A percentile compares a stretch with the other conserved stretches of the same genome.
phyloP scores from a whole-genome alignment of 169 alveolate species.

The Plasmodium cynomolgi region DNA sequence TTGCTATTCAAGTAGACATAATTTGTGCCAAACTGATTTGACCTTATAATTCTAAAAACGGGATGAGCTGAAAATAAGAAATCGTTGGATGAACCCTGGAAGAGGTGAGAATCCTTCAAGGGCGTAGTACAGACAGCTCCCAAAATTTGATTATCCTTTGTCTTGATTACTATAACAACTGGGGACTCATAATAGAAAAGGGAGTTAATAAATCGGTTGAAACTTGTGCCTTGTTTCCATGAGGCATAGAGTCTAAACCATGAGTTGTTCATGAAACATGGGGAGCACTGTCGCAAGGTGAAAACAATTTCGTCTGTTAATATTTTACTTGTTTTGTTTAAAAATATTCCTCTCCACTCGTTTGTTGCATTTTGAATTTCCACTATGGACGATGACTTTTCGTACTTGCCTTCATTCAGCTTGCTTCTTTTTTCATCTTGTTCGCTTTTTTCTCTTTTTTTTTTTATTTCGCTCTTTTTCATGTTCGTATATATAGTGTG shows the following conservation, averaged over 20 bases:
- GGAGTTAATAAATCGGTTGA: slow-evolving; percentile 58
- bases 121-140: slow-evolving; percentile 75
- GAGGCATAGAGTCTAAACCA: slow-evolving; percentile 75
- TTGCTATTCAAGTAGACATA: slow-evolving; percentile 70
- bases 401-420: slow-evolving; percentile 6
- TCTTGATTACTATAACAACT: slow-evolving; percentile 60
- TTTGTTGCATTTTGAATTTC: slow-evolving; percentile 48
- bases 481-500: slow-evolving; percentile 54
- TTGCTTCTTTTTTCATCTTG: neutral
- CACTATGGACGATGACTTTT: slow-evolving; percentile 49
- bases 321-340: slow-evolving; percentile 70
- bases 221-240: slow-evolving; percentile 74
- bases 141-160: slow-evolving; percentile 69
- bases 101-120: slow-evolving; percentile 70
- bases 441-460: slow-evolving; percentile 5
- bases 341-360: slow-evolving; percentile 73
- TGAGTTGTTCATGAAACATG: slow-evolving; percentile 59
- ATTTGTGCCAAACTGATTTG: slow-evolving; percentile 59
- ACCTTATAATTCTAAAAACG: slow-evolving; percentile 53
- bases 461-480: slow-evolving; percentile 42
- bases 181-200: slow-evolving; percentile 61
- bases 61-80: slow-evolving; percentile 72
- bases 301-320: slow-evolving; percentile 75
- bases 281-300: slow-evolving; percentile 68
- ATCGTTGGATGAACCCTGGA: slow-evolving; percentile 61